These are phyloP conservation scores for Moniliella sp. DNA, from an alignment of 1,284 basidiomycete genomes.

Conservation along the genomic window DNA sequence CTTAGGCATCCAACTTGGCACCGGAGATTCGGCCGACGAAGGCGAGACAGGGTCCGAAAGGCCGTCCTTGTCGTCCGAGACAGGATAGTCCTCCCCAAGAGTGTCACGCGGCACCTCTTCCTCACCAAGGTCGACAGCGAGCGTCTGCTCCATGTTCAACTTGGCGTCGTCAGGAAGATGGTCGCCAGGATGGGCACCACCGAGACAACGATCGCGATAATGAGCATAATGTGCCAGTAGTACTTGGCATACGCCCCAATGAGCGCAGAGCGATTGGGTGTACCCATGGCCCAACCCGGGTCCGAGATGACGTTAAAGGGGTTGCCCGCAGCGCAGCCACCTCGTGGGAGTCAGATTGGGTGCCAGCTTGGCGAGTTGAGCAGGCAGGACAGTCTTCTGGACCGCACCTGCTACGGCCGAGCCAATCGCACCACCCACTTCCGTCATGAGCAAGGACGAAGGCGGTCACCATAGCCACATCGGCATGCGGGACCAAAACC, in stretches of 20 bases:
- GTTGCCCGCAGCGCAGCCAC: too few relatives aligned
- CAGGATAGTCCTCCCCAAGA: too few relatives aligned
- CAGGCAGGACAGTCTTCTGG: conserved; percentile 13
- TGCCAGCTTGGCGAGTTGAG: conserved; percentile 7
- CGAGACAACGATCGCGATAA: conserved; percentile 15
- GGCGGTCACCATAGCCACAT: conserved; percentile 31
- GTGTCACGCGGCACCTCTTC: too few relatives aligned
- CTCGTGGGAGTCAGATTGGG: too few relatives aligned
- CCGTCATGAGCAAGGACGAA: conserved; percentile 24
- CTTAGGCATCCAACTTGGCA: too few relatives aligned
- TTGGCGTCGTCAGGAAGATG: conserved; percentile 16
- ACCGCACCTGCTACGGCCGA: conserved; percentile 20
- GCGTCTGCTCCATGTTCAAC: conserved; percentile 23
- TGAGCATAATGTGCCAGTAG: conserved; percentile 17
- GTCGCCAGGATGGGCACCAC: conserved; percentile 16
- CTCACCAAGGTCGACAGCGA: conserved; percentile 28
- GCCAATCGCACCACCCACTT: conserved; percentile 25
- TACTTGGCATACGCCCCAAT: too few relatives aligned
- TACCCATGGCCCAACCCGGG: too few relatives aligned
- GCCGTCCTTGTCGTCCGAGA: too few relatives aligned
- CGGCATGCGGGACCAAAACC: conserved; percentile 28
- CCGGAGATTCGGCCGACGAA: too few relatives aligned
- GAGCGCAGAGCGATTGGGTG: too few relatives aligned
- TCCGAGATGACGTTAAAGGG: too few relatives aligned
- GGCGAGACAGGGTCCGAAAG: too few relatives aligned